Evolutionary conservation across 2,329 filamentous ascomycete species (phyloP).

Genomic region (Apiospora arundinis): DNA sequence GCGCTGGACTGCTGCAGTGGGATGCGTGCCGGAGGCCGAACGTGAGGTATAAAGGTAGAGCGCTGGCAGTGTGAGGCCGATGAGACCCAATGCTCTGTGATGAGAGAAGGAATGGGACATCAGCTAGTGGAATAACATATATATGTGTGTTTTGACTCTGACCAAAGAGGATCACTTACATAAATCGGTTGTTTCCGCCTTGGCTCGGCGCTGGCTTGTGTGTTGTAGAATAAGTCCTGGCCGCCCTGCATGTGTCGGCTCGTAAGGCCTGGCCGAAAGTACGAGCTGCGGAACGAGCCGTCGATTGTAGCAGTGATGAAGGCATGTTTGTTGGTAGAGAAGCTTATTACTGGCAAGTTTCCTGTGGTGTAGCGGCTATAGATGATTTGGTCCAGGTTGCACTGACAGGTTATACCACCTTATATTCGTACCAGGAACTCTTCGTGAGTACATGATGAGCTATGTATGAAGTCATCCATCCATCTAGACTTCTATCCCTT

Average conservation of each 20-base stretch:
- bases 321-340: not conserved
- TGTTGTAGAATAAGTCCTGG: constrained; percentile 4
- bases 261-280: not conserved
- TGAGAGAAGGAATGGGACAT: not conserved
- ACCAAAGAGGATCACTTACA: constrained; percentile 6
- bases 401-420: not conserved
- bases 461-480: not conserved
- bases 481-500: not conserved
- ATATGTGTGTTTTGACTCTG: not conserved
- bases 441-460: not conserved
- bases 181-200: constrained; percentile 23
- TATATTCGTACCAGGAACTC: not conserved
- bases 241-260: not conserved
- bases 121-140: not conserved
- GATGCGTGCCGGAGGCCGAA: not conserved
- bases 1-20: not conserved
- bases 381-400: not conserved
- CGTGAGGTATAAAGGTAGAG: constrained; percentile 15
- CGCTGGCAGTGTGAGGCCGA: constrained; percentile 22
- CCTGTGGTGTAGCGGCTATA: not conserved
- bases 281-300: not conserved
- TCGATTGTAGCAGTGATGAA: not conserved
- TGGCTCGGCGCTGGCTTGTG: constrained; percentile 21
- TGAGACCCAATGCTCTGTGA: constrained; percentile 19
- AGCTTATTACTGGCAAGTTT: not conserved